Base-by-base conservation (phyloP, 441 rosid species). In the Arabidopsis hybrid region DNA sequence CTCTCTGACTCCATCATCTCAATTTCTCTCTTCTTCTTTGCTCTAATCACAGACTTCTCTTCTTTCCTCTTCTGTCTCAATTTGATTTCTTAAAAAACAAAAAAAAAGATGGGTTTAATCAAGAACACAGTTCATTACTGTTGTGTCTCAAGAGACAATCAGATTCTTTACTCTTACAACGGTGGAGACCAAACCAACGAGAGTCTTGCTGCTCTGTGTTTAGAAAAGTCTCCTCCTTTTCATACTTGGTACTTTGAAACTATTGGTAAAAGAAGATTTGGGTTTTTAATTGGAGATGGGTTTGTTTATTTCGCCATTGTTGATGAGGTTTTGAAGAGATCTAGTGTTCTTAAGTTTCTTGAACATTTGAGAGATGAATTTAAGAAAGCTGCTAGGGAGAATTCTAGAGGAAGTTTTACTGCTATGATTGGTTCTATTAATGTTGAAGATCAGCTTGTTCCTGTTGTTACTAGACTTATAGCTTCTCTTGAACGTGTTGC, bases 211-310 rank as follows among this genome's bases (percentile, higher is more conserved):
- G 77, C 83, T 6, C 63, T 90, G 83, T 85, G 88, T 61, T 64
- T 90, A 74, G 92, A 91, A 73, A 84, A 67, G 76, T 58, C 82
- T 67, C 97, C 97, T 6, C 78, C 84, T 11, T 93, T 86, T 60
- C 98, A 93, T 74, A 83, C 65, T 66, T 89, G 95, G 95, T 93
- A 93, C 79, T 89, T 87, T 50, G 98, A 91, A 86, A 88, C 98
- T 1, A 31, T 81, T 1, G 73, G 83, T 53, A 85, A 79, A 72
- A 87, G 43, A 69, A 89, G 85, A 32, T 88, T 83, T 21, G 92
- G 95, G 7, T 91, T 89, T 68, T 58, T 93, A 61, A 79, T 89
- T 0, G 92, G 88, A 76, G 95, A 91, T 64, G 91, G 90, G 72
- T 85, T 73, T 79, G 83, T 88, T 51, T 89, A 86, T 82, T 89